phyloP scores from a whole-genome alignment of 768 basidiomycete genomes.

The Tephrocybe sp. region DNA sequence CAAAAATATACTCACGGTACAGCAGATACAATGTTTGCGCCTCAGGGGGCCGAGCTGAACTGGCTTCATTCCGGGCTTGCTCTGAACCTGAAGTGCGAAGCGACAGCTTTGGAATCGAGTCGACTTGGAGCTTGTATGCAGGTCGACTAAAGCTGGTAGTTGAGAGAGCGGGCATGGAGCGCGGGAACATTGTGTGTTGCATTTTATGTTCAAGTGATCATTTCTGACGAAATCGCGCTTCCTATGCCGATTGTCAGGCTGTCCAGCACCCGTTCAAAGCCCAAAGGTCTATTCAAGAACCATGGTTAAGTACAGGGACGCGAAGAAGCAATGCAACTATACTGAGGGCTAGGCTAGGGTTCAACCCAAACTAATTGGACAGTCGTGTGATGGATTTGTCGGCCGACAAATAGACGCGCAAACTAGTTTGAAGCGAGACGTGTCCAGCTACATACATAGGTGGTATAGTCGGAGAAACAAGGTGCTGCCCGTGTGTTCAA shows the following conservation, averaged over 20 bases:
- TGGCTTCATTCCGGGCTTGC: neutral
- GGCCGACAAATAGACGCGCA: neutral
- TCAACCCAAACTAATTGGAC: neutral
- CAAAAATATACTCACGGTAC: neutral
- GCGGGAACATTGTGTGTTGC: no score
- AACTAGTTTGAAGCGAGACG: neutral
- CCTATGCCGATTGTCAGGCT: no score
- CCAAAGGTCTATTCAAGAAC: neutral
- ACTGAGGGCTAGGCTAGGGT: no score
- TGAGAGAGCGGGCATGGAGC: no score
- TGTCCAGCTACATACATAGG: neutral
- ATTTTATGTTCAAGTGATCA: no score
- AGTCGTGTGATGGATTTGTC: neutral
- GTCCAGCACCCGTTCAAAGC: neutral
- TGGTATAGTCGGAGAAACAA: no score
- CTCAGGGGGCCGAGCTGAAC: neutral
- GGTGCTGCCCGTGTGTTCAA: no score
- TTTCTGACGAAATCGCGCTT: no score
- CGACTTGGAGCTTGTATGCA: no score
- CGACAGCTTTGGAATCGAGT: no score
- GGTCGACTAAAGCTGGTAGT: no score
- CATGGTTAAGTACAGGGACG: neutral
- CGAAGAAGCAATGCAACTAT: neutral
- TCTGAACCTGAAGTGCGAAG: no score
- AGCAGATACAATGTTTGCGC: neutral